Percentiles rank a stretch among this genome's conserved stretches.
Conservation (phyloP, 257 asterid species). For the Salvia rosmarinus region DNA sequence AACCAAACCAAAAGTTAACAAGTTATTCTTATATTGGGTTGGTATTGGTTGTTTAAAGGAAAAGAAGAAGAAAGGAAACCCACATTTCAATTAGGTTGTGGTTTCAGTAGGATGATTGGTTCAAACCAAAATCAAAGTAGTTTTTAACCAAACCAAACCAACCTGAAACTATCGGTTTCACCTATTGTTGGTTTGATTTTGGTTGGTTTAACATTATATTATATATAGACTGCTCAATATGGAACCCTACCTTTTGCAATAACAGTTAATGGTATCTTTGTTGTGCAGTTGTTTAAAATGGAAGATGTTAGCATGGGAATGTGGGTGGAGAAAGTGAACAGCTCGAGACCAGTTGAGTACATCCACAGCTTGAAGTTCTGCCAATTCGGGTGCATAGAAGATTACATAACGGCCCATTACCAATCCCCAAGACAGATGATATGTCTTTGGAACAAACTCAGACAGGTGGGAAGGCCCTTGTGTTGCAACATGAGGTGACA, state of each 20-base stretch:
- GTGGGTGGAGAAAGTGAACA: slow-evolving; percentile 86
- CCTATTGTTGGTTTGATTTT: not conserved
- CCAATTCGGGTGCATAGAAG: slow-evolving; percentile 88
- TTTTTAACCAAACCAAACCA: not conserved
- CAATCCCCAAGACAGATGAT: slow-evolving; percentile 95
- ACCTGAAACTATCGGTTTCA: not conserved
- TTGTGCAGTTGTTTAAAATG: slow-evolving; percentile 84
- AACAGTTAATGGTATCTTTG: not conserved
- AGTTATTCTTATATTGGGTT: not conserved
- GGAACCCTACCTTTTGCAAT: not conserved
- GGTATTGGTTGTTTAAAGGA: not conserved
- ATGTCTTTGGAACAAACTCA: slow-evolving; percentile 82
- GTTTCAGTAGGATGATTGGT: not conserved
- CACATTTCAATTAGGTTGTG: not conserved
- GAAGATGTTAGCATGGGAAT: slow-evolving; percentile 97
- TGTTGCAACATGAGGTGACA: slow-evolving; percentile 91
- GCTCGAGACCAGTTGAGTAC: slow-evolving; percentile 62
- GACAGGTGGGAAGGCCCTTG: slow-evolving; percentile 54
- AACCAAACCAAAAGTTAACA: not conserved
- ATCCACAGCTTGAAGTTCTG: slow-evolving; percentile 88
- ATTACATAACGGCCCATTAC: slow-evolving; percentile 80
- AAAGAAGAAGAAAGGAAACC: not conserved
- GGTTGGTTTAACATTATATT: not conserved
- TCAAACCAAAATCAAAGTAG: not conserved
- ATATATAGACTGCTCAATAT: not conserved